Evolutionary conservation across 225 moss, liverwort and hornwort species (phyloP), one percentile per base, ranked within the genome.

Genomic region (Bryoerythrophyllum caledonicum): DNA sequence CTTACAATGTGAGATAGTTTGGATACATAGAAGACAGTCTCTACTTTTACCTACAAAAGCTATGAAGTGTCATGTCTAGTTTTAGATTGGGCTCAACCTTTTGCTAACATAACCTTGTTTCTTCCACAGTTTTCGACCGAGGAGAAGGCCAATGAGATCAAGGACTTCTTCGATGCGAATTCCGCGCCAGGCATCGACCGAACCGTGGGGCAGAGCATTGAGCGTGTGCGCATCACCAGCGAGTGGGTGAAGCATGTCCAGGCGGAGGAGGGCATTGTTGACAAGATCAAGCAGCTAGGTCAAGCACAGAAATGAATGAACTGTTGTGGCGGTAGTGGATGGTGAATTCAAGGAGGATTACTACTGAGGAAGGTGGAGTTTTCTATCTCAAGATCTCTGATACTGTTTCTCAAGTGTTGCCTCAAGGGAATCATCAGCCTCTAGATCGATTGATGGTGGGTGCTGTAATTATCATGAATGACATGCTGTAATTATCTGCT

Each of bases 201-300:
- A 59, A 90, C 87, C 30, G 89, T 91, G 51, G 78, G 83, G 62
- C 89, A 89, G 76, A 91, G 89, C 55, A 77, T 91, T 34, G 91
- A 91, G 80, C 85, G 91, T 41, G 74, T 91, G 48, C 89, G 91
- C 73, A 90, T 89, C 26, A 85, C 78, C 34, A 73, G 85, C 20
- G 80, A 87, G 60, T 91, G 91, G 91, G 90, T 90, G 4, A 85
- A 87, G 78, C 83, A 87, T 84, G 90, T 90, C 26, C 85, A 79
- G 68, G 67, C 86, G 38, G 91, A 91, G 80, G 15, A 75, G 41
- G 90, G 83, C 28, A 73, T 91, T 25, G 73, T 71, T 52, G 85
- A 86, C 37, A 66, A 76, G 63, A 83, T 91, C 44, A 84, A 82
- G 72, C 56, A 63, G 46, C 74, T 91, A 23, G 78, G 80, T 82